These are phyloP conservation scores for Sporisorium reilianum DNA, from an alignment of 1,284 basidiomycete genomes.

Conservation along the genomic window DNA sequence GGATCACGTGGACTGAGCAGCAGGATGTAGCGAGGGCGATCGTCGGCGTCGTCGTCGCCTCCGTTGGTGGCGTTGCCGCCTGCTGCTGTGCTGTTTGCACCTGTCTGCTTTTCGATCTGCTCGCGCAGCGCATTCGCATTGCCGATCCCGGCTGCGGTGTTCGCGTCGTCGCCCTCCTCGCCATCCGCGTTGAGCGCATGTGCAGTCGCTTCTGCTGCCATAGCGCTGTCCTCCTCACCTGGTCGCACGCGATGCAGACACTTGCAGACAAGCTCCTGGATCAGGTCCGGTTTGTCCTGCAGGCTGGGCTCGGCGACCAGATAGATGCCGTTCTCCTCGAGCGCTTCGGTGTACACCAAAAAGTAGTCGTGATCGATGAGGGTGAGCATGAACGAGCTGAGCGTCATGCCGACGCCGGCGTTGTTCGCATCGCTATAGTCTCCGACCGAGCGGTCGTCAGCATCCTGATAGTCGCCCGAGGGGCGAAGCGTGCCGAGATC, in stretches of 20 bases:
- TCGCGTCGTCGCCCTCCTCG: conserved; percentile 38
- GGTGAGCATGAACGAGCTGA: conserved; percentile 83
- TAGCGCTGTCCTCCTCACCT: conserved; percentile 44
- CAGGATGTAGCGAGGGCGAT: conserved; percentile 78
- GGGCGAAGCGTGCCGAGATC: conserved; percentile 76
- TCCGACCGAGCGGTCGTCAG: conserved; percentile 28
- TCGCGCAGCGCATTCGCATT: conserved; percentile 38
- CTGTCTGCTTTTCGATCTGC: conserved; percentile 40
- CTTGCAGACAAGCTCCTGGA: conserved; percentile 84
- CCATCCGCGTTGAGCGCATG: conserved; percentile 42
- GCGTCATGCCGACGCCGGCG: conserved; percentile 69
- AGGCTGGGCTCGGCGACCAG: conserved; percentile 88
- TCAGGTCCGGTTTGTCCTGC: conserved; percentile 82
- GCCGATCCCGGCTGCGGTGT: conserved; percentile 13
- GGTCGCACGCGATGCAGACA: conserved; percentile 73
- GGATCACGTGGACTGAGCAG: conserved; percentile 85
- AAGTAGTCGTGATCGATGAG: conserved; percentile 91
- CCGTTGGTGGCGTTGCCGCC: conserved; percentile 67
- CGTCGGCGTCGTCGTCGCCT: conserved; percentile 67
- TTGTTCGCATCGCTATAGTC: conserved; percentile 22
- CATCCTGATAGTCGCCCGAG: conserved; percentile 43
- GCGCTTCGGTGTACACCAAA: conserved; percentile 89
- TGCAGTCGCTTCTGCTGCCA: conserved; percentile 42
- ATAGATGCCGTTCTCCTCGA: conserved; percentile 93
- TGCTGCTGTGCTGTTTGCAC: conserved; percentile 1